These are phyloP conservation scores for Ascoidea tarda DNA, from an alignment of 805 yeast species.

Conservation along the genomic window DNA sequence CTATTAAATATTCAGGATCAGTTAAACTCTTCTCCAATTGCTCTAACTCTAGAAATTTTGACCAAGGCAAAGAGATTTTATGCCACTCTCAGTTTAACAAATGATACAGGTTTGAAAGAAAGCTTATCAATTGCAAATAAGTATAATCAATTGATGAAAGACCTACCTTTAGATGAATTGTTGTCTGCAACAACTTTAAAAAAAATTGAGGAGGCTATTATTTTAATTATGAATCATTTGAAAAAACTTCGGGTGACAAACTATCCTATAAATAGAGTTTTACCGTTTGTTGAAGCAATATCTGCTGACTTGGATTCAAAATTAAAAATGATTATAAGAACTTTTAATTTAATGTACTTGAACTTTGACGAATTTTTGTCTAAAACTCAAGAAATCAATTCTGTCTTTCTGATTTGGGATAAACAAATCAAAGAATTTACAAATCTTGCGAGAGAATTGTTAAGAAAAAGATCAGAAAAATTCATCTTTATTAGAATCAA, in stretches of 20 bases:
- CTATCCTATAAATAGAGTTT: slow-evolving; percentile 53
- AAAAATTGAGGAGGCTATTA: slow-evolving; percentile 30
- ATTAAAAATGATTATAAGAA: slow-evolving; percentile 24
- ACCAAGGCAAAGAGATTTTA: slow-evolving; percentile 67
- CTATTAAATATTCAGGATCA: slow-evolving; percentile 44
- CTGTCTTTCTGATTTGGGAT: slow-evolving; percentile 39
- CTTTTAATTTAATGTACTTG: slow-evolving; percentile 28
- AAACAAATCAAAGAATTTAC: slow-evolving; percentile 47
- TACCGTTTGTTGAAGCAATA: slow-evolving; percentile 51
- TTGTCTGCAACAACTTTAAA: slow-evolving; percentile 29
- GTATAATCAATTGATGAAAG: slow-evolving; percentile 53
- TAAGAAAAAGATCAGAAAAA: slow-evolving; percentile 60
- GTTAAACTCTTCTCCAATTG: slow-evolving; percentile 36
- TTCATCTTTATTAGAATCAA: slow-evolving; percentile 49
- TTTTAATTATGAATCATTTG: slow-evolving; percentile 41
- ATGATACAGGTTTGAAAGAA: slow-evolving; percentile 55
- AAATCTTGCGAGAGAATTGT: slow-evolving; percentile 54
- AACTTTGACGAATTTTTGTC: slow-evolving; percentile 25
- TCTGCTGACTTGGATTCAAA: slow-evolving; percentile 39
- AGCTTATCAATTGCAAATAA: slow-evolving; percentile 34
- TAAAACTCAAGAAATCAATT: slow-evolving; percentile 16
- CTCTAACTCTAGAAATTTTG: slow-evolving; percentile 42
- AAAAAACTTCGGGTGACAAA: slow-evolving; percentile 43
- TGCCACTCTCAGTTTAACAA: slow-evolving; percentile 54
- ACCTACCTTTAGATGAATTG: slow-evolving; percentile 54